phyloP scores from a whole-genome alignment of 2,329 filamentous ascomycete species.

The Akanthomyces lecanii region DNA sequence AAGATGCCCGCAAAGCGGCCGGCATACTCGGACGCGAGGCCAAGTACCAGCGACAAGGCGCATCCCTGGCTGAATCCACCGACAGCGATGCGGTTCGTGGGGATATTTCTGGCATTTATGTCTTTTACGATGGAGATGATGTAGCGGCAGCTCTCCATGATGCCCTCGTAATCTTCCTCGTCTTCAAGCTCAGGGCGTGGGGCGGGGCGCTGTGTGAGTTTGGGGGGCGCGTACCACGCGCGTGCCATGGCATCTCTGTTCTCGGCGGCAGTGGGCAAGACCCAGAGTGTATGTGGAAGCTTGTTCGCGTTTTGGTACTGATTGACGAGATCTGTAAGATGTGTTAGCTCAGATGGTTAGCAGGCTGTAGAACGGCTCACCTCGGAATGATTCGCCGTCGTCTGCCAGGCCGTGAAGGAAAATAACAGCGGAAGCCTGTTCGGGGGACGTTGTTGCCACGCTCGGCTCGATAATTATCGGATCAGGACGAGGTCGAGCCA shows the following conservation, averaged over 20 bases:
- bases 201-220: background rate
- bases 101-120: background rate
- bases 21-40: background rate
- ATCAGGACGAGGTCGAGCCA: background rate
- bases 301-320: background rate
- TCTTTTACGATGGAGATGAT: background rate
- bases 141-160: slow-evolving; percentile 2
- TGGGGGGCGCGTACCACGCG: background rate
- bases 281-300: background rate
- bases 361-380: background rate
- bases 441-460: background rate
- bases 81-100: background rate
- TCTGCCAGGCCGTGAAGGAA: slow-evolving; percentile 8
- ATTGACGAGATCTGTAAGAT: background rate
- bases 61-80: slow-evolving; percentile 10
- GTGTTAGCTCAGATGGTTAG: background rate
- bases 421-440: slow-evolving; percentile 1
- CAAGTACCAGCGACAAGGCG: slow-evolving; percentile 1
- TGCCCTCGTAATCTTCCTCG: slow-evolving; percentile 8
- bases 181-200: slow-evolving; percentile 8
- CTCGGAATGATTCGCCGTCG: slow-evolving; percentile 6
- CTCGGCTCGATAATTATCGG: background rate
- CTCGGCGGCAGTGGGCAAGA: background rate
- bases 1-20: background rate
- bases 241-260: slow-evolving; percentile 5